Evolutionary conservation across 73 alveolate species (phyloP).

Genomic region (Paramecium octaurelia): DNA sequence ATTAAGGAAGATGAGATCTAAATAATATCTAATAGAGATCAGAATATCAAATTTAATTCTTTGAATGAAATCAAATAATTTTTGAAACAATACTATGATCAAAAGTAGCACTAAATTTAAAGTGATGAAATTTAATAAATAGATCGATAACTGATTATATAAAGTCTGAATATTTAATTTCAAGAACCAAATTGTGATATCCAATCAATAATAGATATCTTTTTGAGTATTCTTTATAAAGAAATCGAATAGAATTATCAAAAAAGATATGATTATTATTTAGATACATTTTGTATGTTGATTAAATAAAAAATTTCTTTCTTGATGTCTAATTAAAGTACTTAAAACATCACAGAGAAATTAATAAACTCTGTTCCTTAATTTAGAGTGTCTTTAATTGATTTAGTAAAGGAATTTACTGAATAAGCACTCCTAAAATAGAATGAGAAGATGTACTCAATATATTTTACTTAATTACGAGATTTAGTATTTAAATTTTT

Average conservation of each 20-base stretch:
- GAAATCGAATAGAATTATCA: not conserved
- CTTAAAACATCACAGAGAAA: not conserved
- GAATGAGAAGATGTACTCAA: not conserved
- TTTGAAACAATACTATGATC: not conserved
- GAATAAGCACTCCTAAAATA: not conserved
- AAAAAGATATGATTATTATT: conserved; percentile 17
- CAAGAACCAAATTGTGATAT: not conserved
- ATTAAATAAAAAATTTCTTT: not conserved
- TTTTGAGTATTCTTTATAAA: not conserved
- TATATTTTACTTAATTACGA: not conserved
- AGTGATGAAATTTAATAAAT: not conserved
- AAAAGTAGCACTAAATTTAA: not conserved
- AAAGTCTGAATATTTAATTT: not conserved
- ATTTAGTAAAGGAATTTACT: not conserved
- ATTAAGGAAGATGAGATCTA: not conserved
- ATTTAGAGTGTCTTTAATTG: not conserved
- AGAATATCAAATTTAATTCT: not conserved
- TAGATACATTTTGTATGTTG: conserved; percentile 6
- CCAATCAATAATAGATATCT: not conserved
- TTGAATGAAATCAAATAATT: not conserved
- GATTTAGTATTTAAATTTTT: not conserved
- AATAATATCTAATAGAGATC: not conserved
- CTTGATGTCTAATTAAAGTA: not conserved
- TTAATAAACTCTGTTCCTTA: not conserved
- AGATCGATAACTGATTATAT: not conserved